These are phyloP conservation scores for Exophiala calicioides DNA, from an alignment of 2,329 filamentous ascomycete genomes.

Conservation along the genomic window DNA sequence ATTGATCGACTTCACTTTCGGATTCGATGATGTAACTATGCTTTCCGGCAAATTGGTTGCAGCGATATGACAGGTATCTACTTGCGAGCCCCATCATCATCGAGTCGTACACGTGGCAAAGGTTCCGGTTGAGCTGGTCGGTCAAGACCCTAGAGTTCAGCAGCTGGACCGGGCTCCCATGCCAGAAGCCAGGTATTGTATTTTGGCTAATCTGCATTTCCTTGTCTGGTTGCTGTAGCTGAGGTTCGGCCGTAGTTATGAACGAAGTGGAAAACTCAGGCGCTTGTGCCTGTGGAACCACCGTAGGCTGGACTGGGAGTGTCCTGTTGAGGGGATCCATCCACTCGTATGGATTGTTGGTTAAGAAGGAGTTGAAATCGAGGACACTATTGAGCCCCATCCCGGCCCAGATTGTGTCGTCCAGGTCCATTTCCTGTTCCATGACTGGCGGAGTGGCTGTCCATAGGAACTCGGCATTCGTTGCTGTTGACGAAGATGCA, in stretches of 20 bases:
- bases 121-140: background rate
- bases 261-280: too few relatives aligned
- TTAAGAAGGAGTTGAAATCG: conserved; percentile 5
- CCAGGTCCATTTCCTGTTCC: conserved; percentile 1
- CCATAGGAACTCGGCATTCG: background rate
- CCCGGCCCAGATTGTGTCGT: conserved; percentile 7
- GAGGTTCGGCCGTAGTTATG: too few relatives aligned
- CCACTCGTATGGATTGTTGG: conserved; percentile 2
- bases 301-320: too few relatives aligned
- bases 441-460: background rate
- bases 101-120: conserved; percentile 7
- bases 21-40: conserved; percentile 8
- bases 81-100: conserved; percentile 5
- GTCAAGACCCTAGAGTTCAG: conserved; percentile 4
- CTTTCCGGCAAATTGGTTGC: conserved; percentile 7
- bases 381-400: conserved; percentile 3
- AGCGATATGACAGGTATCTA: conserved; percentile 8
- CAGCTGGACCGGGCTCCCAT: conserved; percentile 7
- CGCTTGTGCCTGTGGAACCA: too few relatives aligned
- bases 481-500: background rate
- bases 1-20: background rate
- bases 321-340: conserved; percentile 1
- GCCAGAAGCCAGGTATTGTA: too few relatives aligned
- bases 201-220: too few relatives aligned
- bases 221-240: too few relatives aligned